These are phyloP conservation scores for Boletus huronensis DNA, from an alignment of 768 basidiomycete species.

Conservation along the genomic window DNA sequence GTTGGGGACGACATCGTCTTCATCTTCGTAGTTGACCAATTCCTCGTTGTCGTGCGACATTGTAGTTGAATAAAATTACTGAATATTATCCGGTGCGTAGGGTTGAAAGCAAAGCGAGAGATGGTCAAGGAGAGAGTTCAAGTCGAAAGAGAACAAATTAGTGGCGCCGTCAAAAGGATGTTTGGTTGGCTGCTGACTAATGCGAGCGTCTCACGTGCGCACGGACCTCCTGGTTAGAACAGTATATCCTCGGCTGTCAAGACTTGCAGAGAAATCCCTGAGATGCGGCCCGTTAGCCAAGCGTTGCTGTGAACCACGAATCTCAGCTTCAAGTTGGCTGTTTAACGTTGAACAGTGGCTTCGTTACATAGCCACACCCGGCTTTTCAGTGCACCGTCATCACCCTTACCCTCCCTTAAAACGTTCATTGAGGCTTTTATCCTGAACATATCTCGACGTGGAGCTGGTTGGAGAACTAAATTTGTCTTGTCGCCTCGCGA, in stretches of 20 bases:
- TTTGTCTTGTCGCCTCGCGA: conserved; percentile 3
- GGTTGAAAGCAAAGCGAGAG: conserved; percentile 19
- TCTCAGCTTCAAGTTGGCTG: not conserved
- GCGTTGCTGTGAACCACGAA: conserved; percentile 2
- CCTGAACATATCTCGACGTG: conserved; percentile 1
- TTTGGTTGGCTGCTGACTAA: conserved; percentile 27
- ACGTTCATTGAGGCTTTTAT: conserved; percentile 4
- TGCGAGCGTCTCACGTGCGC: conserved; percentile 24
- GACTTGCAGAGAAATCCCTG: not conserved
- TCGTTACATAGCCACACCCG: conserved; percentile 11
- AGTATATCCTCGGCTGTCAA: not conserved
- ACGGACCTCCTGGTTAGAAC: conserved; percentile 21
- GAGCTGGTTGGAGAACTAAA: not conserved
- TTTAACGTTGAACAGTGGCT: not conserved
- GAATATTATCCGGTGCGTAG: conserved; percentile 27
- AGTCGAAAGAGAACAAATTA: conserved; percentile 21
- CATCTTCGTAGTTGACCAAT: conserved; percentile 93
- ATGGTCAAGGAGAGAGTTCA: conserved; percentile 18
- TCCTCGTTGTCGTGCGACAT: conserved; percentile 90
- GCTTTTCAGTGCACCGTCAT: conserved; percentile 1
- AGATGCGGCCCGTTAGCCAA: conserved; percentile 3
- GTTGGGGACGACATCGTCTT: conserved; percentile 72
- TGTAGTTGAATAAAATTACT: conserved; percentile 26
- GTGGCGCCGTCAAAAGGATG: conserved; percentile 18
- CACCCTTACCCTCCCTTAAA: not conserved